Evolutionary conservation across 2,329 filamentous ascomycete genomes (phyloP).

Genomic region (Phialophora chinensis): DNA sequence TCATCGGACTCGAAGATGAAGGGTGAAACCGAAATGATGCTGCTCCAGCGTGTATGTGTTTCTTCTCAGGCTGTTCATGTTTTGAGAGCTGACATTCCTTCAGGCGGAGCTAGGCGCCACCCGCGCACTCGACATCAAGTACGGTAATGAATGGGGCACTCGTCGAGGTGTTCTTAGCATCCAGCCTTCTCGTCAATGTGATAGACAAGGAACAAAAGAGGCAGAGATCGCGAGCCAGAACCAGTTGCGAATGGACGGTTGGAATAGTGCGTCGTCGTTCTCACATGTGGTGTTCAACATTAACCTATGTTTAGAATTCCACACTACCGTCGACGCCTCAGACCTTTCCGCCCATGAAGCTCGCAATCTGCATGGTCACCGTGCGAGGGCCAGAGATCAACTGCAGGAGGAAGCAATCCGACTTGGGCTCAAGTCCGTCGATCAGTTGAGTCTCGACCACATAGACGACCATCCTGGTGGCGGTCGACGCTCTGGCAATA

Average conservation of each 20-base stretch:
- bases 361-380: constrained; percentile 40
- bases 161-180: constrained; percentile 25
- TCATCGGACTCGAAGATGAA: neutral
- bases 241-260: constrained; percentile 40
- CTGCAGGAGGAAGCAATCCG: constrained; percentile 15
- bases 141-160: constrained; percentile 40
- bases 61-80: neutral
- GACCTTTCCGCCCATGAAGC: neutral
- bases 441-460: constrained; percentile 18
- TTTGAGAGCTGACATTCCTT: constrained; percentile 10
- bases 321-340: constrained; percentile 12
- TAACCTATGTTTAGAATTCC: constrained; percentile 15
- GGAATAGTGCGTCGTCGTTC: constrained; percentile 44
- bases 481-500: constrained; percentile 5
- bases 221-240: constrained; percentile 41
- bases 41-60: neutral
- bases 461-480: constrained; percentile 21
- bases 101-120: constrained; percentile 49
- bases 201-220: constrained; percentile 43
- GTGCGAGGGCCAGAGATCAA: neutral
- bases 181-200: constrained; percentile 43
- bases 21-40: neutral
- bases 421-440: constrained; percentile 11
- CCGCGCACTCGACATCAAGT: constrained; percentile 46
- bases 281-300: neutral